Conservation (phyloP, 2,329 filamentous ascomycete species). For the Penicillium sp. region DNA sequence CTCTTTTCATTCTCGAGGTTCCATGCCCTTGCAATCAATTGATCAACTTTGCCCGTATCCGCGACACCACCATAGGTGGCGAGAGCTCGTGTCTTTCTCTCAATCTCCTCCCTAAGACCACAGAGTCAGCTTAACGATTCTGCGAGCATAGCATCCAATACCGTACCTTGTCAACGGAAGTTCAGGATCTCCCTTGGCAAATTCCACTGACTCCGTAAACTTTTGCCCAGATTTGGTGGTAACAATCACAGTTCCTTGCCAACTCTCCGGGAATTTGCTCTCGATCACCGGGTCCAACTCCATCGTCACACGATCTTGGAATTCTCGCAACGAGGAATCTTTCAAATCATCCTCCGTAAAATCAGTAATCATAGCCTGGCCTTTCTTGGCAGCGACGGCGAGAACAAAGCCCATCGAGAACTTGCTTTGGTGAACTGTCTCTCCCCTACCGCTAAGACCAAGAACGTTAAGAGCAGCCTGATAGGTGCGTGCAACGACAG, state of each 20-base stretch:
- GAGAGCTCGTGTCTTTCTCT: conserved; percentile 19
- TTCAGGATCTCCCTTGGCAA: conserved; percentile 29
- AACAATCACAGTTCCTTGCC: conserved; percentile 29
- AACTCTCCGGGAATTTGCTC: conserved; percentile 24
- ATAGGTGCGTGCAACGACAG: conserved; percentile 25
- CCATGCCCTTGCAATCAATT: conserved; percentile 21
- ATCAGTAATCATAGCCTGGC: conserved; percentile 29
- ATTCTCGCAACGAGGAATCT: conserved; percentile 22
- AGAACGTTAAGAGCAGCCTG: conserved; percentile 31
- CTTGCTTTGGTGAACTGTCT: conserved; percentile 34
- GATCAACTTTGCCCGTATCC: conserved; percentile 13
- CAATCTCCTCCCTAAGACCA: conserved; percentile 16
- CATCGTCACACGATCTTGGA: conserved; percentile 28
- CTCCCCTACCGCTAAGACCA: conserved; percentile 24
- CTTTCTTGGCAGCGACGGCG: conserved; percentile 30
- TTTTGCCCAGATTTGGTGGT: conserved; percentile 19
- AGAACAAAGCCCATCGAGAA: conserved; percentile 35
- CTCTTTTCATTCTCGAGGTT: conserved; percentile 18
- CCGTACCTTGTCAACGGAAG: conserved; percentile 25
- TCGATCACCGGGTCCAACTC: conserved; percentile 27
- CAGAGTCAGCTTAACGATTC: background rate
- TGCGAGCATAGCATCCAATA: background rate
- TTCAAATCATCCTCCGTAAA: conserved; percentile 27
- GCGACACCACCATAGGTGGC: conserved; percentile 22
- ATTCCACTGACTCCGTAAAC: conserved; percentile 22